A percentile compares a stretch with the other conserved stretches of the same genome.
phyloP scores from a whole-genome alignment of 495 filamentous ascomycete species.

The Trichoderma virens region DNA sequence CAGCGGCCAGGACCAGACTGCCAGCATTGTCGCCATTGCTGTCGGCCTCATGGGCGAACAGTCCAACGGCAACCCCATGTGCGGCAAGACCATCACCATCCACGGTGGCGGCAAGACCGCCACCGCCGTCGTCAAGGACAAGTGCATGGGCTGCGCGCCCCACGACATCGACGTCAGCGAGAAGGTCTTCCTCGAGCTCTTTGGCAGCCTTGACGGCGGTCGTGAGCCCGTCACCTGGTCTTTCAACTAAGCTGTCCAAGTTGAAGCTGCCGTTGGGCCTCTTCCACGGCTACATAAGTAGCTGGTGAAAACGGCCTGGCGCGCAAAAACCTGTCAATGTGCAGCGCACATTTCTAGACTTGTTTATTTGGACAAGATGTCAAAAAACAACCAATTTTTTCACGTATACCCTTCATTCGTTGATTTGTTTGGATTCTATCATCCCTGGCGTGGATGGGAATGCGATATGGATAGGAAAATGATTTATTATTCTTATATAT shows the following conservation, averaged over 20 bases:
- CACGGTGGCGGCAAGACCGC: conserved; percentile 43
- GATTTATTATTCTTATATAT: not conserved
- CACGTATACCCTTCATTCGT: conserved; percentile 16
- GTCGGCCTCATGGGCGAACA: conserved; percentile 34
- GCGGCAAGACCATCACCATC: conserved; percentile 60
- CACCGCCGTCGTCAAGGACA: conserved; percentile 57
- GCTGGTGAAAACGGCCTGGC: too few relatives aligned
- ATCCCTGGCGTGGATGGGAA: conserved; percentile 7
- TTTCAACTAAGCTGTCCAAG: conserved; percentile 26
- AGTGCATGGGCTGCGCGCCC: conserved; percentile 59
- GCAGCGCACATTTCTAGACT: conserved; percentile 11
- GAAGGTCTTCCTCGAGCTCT: conserved; percentile 35
- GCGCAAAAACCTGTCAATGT: too few relatives aligned
- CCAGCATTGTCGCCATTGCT: conserved; percentile 38
- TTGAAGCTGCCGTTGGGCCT: too few relatives aligned
- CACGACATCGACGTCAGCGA: conserved; percentile 42
- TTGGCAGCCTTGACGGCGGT: conserved; percentile 29
- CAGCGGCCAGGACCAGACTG: conserved; percentile 26
- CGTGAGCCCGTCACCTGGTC: conserved; percentile 30
- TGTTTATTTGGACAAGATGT: not conserved
- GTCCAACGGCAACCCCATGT: conserved; percentile 51
- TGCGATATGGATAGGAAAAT: conserved; percentile 8
- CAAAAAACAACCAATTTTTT: not conserved
- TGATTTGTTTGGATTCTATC: conserved; percentile 2
- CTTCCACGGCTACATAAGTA: too few relatives aligned